Evolutionary conservation across 306 rosid genomes (phyloP).

Genomic region (Cucumis cinereus): DNA sequence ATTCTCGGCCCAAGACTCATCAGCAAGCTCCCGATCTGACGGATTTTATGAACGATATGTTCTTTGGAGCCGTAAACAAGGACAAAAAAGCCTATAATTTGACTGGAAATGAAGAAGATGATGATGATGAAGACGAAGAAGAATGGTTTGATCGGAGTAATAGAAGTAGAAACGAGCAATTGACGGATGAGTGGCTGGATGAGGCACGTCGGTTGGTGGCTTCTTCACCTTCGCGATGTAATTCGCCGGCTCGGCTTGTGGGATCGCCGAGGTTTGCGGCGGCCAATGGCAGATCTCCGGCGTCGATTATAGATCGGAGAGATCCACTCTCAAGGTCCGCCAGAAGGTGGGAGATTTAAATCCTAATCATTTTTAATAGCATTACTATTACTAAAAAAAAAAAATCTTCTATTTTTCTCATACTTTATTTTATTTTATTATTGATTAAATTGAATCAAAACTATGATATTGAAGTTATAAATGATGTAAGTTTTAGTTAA

Average conservation of each 20-base stretch:
- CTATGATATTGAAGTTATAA: too few species aligned
- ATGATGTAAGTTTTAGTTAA: too few species aligned
- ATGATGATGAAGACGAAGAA: background rate
- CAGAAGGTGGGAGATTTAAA: constrained; percentile 30
- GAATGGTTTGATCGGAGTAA: constrained; percentile 29
- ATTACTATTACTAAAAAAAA: too few species aligned
- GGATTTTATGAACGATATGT: constrained; percentile 82
- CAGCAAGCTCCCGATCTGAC: constrained; percentile 47
- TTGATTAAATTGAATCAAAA: too few species aligned
- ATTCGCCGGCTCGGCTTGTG: constrained; percentile 36
- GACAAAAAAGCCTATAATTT: constrained; percentile 38
- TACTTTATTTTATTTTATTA: too few species aligned
- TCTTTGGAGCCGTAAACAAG: constrained; percentile 28
- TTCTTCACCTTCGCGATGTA: constrained; percentile 50
- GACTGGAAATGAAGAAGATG: constrained; percentile 18
- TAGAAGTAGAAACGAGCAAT: constrained; percentile 31
- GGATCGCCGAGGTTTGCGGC: constrained; percentile 66
- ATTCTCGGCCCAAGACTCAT: constrained; percentile 10
- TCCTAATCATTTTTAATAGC: too few species aligned
- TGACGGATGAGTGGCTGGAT: constrained; percentile 65
- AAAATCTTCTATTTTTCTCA: too few species aligned
- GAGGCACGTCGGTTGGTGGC: constrained; percentile 62
- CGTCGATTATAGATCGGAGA: constrained; percentile 33
- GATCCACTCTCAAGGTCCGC: constrained; percentile 68
- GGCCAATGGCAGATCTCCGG: constrained; percentile 14